Percentiles rank a stretch among this genome's conserved stretches.
Conservation (phyloP, 306 rosid genomes). For the Castanea crenata region DNA sequence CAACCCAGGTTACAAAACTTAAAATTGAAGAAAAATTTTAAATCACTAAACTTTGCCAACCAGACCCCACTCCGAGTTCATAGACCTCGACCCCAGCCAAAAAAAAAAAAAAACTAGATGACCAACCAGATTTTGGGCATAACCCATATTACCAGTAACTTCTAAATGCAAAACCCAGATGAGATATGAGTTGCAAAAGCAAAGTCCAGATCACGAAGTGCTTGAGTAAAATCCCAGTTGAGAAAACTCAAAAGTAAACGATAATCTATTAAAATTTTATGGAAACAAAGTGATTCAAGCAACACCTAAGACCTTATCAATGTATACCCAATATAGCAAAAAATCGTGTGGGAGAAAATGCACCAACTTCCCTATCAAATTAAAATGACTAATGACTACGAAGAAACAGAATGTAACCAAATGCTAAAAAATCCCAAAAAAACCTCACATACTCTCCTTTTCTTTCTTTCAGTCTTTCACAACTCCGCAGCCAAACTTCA, state of each 20-base stretch:
- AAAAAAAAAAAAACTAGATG: too few relatives aligned
- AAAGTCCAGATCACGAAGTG: background rate
- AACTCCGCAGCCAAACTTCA: constrained; percentile 12
- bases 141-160: background rate
- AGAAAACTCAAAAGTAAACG: background rate
- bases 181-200: background rate
- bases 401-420: background rate
- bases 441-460: constrained; percentile 9
- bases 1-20: constrained; percentile 22
- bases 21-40: constrained; percentile 21
- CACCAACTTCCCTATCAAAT: background rate
- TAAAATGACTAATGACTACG: background rate
- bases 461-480: background rate
- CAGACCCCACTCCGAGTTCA: constrained; percentile 3
- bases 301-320: background rate
- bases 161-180: constrained; percentile 9
- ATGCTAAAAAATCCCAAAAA: background rate
- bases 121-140: background rate
- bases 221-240: constrained; percentile 12
- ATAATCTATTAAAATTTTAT: background rate
- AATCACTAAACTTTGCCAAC: constrained; percentile 34
- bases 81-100: background rate
- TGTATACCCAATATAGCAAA: background rate
- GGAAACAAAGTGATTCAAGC: background rate
- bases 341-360: constrained; percentile 18